phyloP scores from a whole-genome alignment of 208 protist genomes.

The Wallacemonas sp. region DNA sequence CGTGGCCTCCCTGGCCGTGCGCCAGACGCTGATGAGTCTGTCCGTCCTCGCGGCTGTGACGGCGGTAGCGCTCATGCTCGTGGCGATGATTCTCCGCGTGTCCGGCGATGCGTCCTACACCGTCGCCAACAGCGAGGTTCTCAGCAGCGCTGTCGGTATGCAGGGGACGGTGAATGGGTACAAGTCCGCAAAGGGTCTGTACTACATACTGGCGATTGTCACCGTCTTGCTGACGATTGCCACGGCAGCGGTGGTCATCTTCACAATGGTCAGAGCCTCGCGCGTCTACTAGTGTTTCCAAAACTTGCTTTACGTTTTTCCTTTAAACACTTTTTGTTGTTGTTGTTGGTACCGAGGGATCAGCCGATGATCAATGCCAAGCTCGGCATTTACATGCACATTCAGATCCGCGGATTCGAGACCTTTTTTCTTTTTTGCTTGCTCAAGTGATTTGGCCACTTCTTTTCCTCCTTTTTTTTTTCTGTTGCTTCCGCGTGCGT shows the following conservation, averaged over 20 bases:
- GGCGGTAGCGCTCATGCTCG: neutral
- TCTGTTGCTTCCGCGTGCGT: too few species aligned
- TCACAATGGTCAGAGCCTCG: conserved; percentile 13
- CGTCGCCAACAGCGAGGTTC: too few species aligned
- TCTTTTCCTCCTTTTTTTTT: conserved; percentile 12
- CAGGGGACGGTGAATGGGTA: conserved; percentile 3
- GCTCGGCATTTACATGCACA: too few species aligned
- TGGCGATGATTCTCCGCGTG: conserved; percentile 7
- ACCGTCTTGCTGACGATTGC: neutral
- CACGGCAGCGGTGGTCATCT: neutral
- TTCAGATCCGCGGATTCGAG: neutral
- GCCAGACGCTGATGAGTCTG: conserved; percentile 7
- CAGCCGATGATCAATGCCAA: too few species aligned
- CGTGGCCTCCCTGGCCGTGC: neutral
- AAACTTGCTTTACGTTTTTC: conserved; percentile 9
- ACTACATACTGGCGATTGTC: conserved; percentile 7
- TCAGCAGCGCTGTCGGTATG: neutral
- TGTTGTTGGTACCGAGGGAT: too few species aligned
- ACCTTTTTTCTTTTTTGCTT: neutral
- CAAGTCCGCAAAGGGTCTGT: neutral
- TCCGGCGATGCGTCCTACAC: neutral
- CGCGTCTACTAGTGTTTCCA: conserved; percentile 2
- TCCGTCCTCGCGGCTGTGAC: neutral
- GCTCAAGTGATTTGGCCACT: too few species aligned
- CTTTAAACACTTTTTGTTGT: neutral